Percentiles rank a stretch among this genome's conserved stretches.
Evolutionary conservation across 768 basidiomycete species (phyloP).

Genomic region (Chalciporus piperatus): DNA sequence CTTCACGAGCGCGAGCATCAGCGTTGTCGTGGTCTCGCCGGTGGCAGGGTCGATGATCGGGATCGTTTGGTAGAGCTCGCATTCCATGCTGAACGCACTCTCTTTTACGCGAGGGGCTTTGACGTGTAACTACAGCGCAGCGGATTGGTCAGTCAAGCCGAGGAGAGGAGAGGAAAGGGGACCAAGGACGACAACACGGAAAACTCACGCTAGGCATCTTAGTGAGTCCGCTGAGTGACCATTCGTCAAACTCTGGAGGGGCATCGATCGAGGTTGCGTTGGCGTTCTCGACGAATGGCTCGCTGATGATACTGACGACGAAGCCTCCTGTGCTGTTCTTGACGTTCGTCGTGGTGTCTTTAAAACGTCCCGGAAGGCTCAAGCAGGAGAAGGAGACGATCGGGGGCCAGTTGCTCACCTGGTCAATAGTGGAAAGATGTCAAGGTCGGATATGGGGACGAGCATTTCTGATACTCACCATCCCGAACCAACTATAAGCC

Average conservation of each 20-base stretch:
- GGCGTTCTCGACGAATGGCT: constrained; percentile 41
- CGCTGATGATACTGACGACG: constrained; percentile 54
- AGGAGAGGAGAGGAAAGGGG: no score
- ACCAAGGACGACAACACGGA: neutral
- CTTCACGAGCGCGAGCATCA: constrained; percentile 39
- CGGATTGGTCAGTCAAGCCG: neutral
- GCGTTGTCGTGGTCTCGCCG: constrained; percentile 24
- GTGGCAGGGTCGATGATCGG: constrained; percentile 33
- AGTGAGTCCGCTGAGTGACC: constrained; percentile 35
- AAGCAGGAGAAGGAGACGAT: constrained; percentile 38
- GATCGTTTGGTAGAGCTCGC: constrained; percentile 36
- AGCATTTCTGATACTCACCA: constrained; percentile 10
- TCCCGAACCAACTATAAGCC: constrained; percentile 24
- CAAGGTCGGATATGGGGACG: neutral
- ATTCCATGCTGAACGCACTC: constrained; percentile 49
- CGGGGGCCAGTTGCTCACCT: constrained; percentile 25
- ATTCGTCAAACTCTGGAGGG: constrained; percentile 37
- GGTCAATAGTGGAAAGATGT: no score
- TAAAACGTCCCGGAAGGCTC: constrained; percentile 15
- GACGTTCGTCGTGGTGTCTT: constrained; percentile 44
- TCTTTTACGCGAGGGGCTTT: constrained; percentile 41
- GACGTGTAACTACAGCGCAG: constrained; percentile 27
- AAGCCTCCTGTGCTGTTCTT: constrained; percentile 45
- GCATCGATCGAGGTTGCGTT: constrained; percentile 38
- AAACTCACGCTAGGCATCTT: constrained; percentile 9